Evolutionary conservation across 2,329 filamentous ascomycete genomes (phyloP).

Genomic region (Zymoseptoria passerinii): DNA sequence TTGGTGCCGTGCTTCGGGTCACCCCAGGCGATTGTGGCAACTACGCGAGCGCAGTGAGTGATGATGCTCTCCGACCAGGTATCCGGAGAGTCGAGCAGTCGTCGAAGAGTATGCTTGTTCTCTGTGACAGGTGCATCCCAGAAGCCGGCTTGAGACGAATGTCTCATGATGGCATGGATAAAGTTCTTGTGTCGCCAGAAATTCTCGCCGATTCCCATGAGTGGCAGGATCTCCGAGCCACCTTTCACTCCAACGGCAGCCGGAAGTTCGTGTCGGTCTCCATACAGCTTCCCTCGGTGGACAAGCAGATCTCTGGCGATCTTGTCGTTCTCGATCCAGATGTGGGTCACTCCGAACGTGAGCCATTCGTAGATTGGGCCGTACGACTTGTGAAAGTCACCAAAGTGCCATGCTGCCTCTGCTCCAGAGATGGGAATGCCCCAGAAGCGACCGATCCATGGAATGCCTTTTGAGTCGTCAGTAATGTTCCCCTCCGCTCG

Average conservation of each 20-base stretch:
- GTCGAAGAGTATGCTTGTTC: constrained; percentile 29
- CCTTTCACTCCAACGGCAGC: constrained; percentile 26
- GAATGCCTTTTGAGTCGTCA: constrained; percentile 18
- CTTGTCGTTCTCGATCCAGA: constrained; percentile 31
- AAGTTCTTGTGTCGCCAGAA: constrained; percentile 29
- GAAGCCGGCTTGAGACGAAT: constrained; percentile 24
- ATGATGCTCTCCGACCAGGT: constrained; percentile 29
- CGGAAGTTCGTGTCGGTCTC: constrained; percentile 30
- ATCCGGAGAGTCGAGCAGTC: constrained; percentile 26
- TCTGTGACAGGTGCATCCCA: constrained; percentile 27
- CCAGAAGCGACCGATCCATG: constrained; percentile 28
- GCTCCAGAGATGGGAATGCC: constrained; percentile 27
- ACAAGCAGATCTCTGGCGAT: constrained; percentile 30
- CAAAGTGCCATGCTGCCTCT: constrained; percentile 30
- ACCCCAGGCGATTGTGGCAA: constrained; percentile 28
- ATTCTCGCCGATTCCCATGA: constrained; percentile 28
- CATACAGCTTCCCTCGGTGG: constrained; percentile 26
- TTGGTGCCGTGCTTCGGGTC: constrained; percentile 29
- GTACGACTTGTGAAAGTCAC: constrained; percentile 27
- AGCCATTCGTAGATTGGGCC: constrained; percentile 30
- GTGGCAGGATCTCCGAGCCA: constrained; percentile 27
- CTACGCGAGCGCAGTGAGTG: constrained; percentile 28
- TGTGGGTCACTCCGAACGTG: constrained; percentile 24
- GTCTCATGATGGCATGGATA: constrained; percentile 29
- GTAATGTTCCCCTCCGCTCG: background rate